A percentile compares a stretch with the other conserved stretches of the same genome.
Evolutionary conservation across 306 rosid species (phyloP).

Genomic region (Lupinus albus): DNA sequence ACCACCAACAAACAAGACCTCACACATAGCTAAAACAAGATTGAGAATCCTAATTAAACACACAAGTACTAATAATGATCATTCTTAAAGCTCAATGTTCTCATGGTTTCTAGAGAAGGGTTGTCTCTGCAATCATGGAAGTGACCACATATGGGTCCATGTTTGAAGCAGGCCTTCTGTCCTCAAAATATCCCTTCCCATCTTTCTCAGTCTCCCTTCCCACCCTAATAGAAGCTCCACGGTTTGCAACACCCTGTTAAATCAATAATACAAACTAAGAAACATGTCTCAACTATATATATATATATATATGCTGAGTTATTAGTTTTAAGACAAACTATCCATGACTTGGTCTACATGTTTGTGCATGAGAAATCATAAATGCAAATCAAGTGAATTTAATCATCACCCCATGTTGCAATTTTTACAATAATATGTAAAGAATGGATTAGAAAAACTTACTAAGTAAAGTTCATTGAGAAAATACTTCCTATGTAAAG

Average conservation of each 20-base stretch:
- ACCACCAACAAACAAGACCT: slow-evolving; percentile 31
- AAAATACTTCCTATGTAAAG: too few species aligned
- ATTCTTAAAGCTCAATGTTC: slow-evolving; percentile 33
- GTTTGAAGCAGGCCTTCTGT: slow-evolving; percentile 91
- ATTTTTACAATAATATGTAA: too few species aligned
- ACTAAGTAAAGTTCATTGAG: too few species aligned
- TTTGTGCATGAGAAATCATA: too few species aligned
- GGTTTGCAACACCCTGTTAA: slow-evolving; percentile 86
- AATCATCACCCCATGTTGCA: too few species aligned
- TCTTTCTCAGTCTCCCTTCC: slow-evolving; percentile 90
- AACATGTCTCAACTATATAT: neutral
- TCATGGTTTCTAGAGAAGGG: slow-evolving; percentile 83
- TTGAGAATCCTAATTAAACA: neutral
- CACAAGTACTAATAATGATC: neutral
- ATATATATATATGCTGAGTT: neutral
- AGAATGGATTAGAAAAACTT: too few species aligned
- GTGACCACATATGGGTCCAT: slow-evolving; percentile 95
- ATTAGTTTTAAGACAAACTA: neutral
- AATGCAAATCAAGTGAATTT: too few species aligned
- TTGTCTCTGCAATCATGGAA: slow-evolving; percentile 90
- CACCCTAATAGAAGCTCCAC: slow-evolving; percentile 89
- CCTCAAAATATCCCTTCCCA: slow-evolving; percentile 94
- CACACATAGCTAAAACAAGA: neutral
- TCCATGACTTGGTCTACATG: neutral
- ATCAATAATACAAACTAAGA: neutral